phyloP scores from a whole-genome alignment of 2,329 filamentous ascomycete species.

The Sporothrix protearum region DNA sequence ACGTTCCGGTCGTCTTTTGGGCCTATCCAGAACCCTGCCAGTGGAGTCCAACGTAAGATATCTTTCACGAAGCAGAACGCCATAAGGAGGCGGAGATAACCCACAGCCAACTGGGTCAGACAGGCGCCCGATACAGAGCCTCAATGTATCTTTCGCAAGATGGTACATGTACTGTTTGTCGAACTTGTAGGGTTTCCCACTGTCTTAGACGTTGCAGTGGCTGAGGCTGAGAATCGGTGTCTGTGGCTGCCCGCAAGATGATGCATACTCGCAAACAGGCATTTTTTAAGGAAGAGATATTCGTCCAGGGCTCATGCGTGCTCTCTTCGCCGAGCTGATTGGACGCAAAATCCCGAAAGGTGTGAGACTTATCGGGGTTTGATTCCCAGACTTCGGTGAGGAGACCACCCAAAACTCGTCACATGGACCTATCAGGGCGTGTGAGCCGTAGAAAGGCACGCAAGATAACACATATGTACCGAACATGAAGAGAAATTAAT shows the following conservation, averaged over 20 bases:
- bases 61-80: neutral
- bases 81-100: slow-evolving; percentile 5
- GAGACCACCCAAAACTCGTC: neutral
- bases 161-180: neutral
- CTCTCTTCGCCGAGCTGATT: neutral
- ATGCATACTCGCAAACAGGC: neutral
- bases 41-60: neutral
- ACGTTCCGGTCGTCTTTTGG: no score
- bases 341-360: neutral
- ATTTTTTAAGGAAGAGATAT: neutral
- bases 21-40: neutral
- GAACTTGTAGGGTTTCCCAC: neutral
- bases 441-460: no score
- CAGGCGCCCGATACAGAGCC: neutral
- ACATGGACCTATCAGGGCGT: no score
- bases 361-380: neutral
- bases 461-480: no score
- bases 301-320: neutral
- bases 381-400: slow-evolving; percentile 7
- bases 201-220: neutral
- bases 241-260: neutral
- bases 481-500: no score
- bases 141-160: neutral
- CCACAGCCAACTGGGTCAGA: neutral
- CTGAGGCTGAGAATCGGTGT: neutral